Evolutionary conservation across 257 asterid species (phyloP).

Genomic region (Solanum pinnatisectum): DNA sequence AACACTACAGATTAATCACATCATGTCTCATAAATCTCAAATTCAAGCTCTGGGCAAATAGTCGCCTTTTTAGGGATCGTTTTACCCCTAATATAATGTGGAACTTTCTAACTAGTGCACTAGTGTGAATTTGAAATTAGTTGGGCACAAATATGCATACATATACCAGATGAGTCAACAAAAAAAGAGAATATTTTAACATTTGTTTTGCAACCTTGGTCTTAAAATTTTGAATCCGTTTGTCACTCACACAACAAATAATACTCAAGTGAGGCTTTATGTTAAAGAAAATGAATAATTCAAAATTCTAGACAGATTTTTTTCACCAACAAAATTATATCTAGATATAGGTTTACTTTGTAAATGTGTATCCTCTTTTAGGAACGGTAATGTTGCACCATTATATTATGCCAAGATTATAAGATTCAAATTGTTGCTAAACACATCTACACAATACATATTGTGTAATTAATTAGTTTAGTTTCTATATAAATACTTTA

Average conservation of each 20-base stretch:
- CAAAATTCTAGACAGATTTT: neutral
- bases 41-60: too few species aligned
- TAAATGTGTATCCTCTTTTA: neutral
- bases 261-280: neutral
- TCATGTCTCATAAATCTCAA: too few species aligned
- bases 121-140: too few species aligned
- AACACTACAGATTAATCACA: too few species aligned
- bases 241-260: neutral
- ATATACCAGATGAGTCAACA: too few species aligned
- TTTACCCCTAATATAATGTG: too few species aligned
- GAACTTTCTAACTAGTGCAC: too few species aligned
- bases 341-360: neutral
- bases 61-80: rapidly evolving
- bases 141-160: too few species aligned
- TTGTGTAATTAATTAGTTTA: neutral
- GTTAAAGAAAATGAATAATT: neutral
- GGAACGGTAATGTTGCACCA: neutral
- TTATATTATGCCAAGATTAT: neutral
- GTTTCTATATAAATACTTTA: neutral
- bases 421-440: neutral
- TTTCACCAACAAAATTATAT: neutral
- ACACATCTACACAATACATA: neutral
- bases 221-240: neutral
- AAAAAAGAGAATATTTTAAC: too few species aligned
- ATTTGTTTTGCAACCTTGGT: too few species aligned